Percentiles rank a stretch among this genome's conserved stretches.
phyloP scores from a whole-genome alignment of 352 stramenopile genomes.

The Elongisporangium prolatum region DNA sequence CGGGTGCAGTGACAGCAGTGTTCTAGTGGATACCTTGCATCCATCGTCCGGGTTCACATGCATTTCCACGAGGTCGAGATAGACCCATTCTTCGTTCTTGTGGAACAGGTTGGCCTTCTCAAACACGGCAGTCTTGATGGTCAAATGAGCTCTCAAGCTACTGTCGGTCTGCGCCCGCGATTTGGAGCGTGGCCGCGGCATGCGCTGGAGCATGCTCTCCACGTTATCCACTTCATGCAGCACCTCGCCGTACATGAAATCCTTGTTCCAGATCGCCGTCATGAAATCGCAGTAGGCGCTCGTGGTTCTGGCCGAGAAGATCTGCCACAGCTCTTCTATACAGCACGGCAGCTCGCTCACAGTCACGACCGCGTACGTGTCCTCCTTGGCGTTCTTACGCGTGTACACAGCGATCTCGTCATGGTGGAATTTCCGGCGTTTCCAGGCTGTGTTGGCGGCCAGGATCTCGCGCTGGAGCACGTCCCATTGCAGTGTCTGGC shows the following conservation, averaged over 20 bases:
- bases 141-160: conserved; percentile 6
- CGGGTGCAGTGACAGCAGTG: conserved; percentile 16
- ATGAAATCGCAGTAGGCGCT: neutral
- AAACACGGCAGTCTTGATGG: conserved; percentile 33
- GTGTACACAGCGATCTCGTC: neutral
- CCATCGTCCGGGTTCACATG: neutral
- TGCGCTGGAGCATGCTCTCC: neutral
- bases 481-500: neutral
- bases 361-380: neutral
- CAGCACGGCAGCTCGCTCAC: neutral
- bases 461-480: neutral
- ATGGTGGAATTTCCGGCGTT: neutral
- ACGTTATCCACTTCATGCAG: neutral
- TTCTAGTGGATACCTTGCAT: conserved; percentile 13
- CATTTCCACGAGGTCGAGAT: conserved; percentile 12
- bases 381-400: neutral
- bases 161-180: neutral
- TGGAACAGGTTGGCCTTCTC: conserved; percentile 19
- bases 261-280: neutral
- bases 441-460: neutral
- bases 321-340: neutral
- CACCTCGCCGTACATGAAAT: neutral
- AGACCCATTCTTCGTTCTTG: conserved; percentile 23
- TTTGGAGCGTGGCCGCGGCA: neutral
- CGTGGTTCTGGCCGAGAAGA: neutral